Conservation (phyloP, 257 asterid species). For the Penstemon newberryi region DNA sequence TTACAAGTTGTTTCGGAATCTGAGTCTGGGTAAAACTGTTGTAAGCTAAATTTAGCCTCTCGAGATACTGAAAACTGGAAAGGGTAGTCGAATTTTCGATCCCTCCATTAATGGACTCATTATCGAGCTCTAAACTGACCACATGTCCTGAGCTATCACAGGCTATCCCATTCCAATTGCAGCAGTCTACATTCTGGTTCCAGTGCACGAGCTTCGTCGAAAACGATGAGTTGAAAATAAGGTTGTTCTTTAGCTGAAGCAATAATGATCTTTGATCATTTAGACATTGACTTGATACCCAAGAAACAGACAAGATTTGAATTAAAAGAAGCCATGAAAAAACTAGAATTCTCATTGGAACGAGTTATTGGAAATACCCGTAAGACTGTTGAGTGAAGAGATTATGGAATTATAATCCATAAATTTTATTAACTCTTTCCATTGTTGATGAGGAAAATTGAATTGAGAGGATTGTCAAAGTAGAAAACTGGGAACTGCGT, state of each 20-base stretch:
- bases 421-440: too few species aligned
- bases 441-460: too few species aligned
- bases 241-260: constrained; percentile 41
- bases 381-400: background rate
- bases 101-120: constrained; percentile 36
- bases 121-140: constrained; percentile 40
- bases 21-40: constrained; percentile 34
- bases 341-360: constrained; percentile 46
- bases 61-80: constrained; percentile 39
- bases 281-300: constrained; percentile 43
- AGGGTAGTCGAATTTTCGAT: constrained; percentile 42
- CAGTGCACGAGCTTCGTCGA: constrained; percentile 46
- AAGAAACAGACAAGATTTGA: constrained; percentile 24
- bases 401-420: background rate
- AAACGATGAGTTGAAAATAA: background rate
- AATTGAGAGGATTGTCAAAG: too few species aligned
- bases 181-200: constrained; percentile 48
- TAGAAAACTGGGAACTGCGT: too few species aligned
- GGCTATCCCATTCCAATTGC: constrained; percentile 56
- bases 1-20: constrained; percentile 45
- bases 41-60: constrained; percentile 48
- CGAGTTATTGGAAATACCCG: background rate
- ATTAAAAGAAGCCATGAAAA: constrained; percentile 46
- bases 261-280: constrained; percentile 42
- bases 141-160: constrained; percentile 58